phyloP scores from a whole-genome alignment of 768 basidiomycete species.

The Tylopilus sp. region DNA sequence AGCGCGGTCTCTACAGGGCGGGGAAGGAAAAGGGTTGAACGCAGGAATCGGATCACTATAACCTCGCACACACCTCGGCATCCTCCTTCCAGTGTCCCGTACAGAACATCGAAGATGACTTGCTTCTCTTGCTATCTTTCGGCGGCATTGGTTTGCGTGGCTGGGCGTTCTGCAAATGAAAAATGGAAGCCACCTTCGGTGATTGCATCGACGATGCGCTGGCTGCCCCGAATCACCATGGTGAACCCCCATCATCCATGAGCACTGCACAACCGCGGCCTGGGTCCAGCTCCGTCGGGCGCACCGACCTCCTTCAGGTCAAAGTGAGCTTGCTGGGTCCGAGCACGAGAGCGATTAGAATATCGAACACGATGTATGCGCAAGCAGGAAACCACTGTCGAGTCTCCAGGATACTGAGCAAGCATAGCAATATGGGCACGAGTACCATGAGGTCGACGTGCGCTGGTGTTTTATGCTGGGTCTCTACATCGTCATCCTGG shows the following conservation, averaged over 20 bases:
- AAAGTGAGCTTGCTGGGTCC: conserved; percentile 18
- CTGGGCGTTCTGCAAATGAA: conserved; percentile 4
- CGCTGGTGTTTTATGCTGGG: conserved; percentile 9
- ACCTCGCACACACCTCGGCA: conserved; percentile 15
- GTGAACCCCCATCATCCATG: conserved; percentile 17
- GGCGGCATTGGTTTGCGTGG: neutral
- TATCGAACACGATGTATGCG: conserved; percentile 4
- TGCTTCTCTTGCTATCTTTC: conserved; percentile 9
- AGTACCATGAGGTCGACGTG: conserved; percentile 13
- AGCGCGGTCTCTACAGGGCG: conserved; percentile 2
- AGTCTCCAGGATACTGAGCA: conserved; percentile 8
- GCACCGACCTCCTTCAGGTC: conserved; percentile 8
- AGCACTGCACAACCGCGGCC: conserved; percentile 16
- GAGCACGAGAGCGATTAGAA: conserved; percentile 13
- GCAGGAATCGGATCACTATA: conserved; percentile 13
- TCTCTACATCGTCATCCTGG: neutral
- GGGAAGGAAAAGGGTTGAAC: conserved; percentile 3
- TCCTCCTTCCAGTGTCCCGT: conserved; percentile 13
- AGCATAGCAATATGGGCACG: conserved; percentile 11
- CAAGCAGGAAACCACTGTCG: conserved; percentile 4
- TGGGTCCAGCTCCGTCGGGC: conserved; percentile 5
- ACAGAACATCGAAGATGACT: conserved; percentile 3
- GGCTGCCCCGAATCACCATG: conserved; percentile 14
- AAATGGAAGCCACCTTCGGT: conserved; percentile 21
- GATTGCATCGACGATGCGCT: conserved; percentile 15